Evolutionary conservation across 2,329 filamentous ascomycete genomes (phyloP), one percentile per base, ranked within the genome.

Genomic region (Trichoderma endophyticum): DNA sequence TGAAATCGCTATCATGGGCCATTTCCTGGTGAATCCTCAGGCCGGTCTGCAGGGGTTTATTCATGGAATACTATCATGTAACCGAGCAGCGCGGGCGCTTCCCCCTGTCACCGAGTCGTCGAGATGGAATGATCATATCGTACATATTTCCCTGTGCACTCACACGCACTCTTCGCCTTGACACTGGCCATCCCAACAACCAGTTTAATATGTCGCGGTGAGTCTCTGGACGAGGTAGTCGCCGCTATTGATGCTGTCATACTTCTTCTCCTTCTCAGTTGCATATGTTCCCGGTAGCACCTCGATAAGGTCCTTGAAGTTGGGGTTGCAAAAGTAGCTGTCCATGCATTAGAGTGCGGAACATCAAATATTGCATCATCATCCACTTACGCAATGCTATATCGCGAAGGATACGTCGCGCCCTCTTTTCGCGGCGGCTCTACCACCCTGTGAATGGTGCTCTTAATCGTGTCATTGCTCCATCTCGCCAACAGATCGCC

Each of bases 381-480:
- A 11, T 26, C 63, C 24, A 84, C 87, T 78, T 76, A 98, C 76
- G 94, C 95, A 78, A 98, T 91, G 77, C 92, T 95, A 79, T 98
- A 98, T 51, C 92, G 86, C 0, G 93, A 86, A 1, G 94, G 93
- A 80, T 97, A 91, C 51, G 84, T 82, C 18, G 86, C 86, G 8
- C 82, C 83, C 3, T 83, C 84, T 4, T 85, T 86, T 18, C 85
- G 83, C 1, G 93, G 92, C 2, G 95, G 95, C 82, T 97, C 93
- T 6, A 98, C 93, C 1, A 98, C 95, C 12, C 94, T 90, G 81
- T 98, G 95, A 73, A 94, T 89, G 4, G 95, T 98, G 79, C 92
- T 95, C 83, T 92, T 94, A 83, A 98, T 97, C 5, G 89, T 92
- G 78, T 97, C 93, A 78, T 98, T 98, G 74, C 92, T 93, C 95